phyloP scores from a whole-genome alignment of 345 rosid species.

The Hibiscus trionum region DNA sequence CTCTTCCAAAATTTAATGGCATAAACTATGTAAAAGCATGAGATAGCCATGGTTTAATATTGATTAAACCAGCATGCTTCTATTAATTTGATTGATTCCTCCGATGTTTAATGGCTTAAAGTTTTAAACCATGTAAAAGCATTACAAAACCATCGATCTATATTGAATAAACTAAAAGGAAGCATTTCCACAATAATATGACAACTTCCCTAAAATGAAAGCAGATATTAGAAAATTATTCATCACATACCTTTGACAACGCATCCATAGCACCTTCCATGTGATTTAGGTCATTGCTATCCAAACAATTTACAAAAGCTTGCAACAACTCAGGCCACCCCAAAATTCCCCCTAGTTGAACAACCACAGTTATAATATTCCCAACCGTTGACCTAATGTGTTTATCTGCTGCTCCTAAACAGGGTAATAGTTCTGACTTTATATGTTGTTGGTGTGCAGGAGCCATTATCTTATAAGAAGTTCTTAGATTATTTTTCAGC shows the following conservation, averaged over 20 bases:
- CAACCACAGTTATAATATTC: conserved; percentile 70
- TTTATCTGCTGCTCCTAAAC: conserved; percentile 81
- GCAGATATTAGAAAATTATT: conserved; percentile 32
- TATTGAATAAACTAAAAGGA: neutral
- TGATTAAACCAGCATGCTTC: neutral
- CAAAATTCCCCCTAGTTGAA: conserved; percentile 56
- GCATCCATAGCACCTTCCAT: conserved; percentile 99
- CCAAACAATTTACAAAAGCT: conserved; percentile 76
- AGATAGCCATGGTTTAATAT: neutral
- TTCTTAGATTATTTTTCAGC: conserved; percentile 76
- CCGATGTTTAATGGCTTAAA: neutral
- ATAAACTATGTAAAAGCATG: neutral
- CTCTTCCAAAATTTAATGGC: neutral
- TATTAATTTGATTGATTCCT: neutral
- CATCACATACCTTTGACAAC: conserved; percentile 66
- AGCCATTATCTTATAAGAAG: conserved; percentile 50
- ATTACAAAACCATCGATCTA: neutral
- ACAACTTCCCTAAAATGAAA: neutral
- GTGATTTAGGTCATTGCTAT: conserved; percentile 77
- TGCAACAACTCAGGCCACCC: conserved; percentile 92
- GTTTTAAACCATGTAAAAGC: neutral
- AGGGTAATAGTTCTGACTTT: conserved; percentile 61
- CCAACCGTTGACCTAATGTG: conserved; percentile 89
- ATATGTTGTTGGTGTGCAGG: conserved; percentile 46
- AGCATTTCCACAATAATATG: neutral